Conservation (phyloP, 2,329 filamentous ascomycete species). For the Talaromyces islandicus region DNA sequence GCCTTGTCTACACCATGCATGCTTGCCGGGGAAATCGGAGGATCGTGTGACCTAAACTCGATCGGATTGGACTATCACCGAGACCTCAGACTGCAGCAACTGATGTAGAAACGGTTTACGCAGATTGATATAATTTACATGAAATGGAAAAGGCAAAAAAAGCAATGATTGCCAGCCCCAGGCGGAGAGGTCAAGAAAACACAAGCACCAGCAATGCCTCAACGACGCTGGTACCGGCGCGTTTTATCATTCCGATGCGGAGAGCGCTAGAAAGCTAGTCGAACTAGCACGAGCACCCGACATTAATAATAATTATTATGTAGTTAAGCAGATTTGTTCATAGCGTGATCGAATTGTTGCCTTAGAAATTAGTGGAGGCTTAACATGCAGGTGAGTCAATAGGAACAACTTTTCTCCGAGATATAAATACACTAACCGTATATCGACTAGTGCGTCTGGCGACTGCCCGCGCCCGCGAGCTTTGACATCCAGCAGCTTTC, state of each 20-base stretch:
- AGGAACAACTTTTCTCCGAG: not conserved
- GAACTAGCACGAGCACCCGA: not conserved
- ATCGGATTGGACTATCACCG: not conserved
- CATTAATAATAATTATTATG: not conserved
- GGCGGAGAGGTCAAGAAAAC: not conserved
- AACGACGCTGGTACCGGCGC: not conserved
- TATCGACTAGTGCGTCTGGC: not conserved
- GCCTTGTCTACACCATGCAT: constrained; percentile 15
- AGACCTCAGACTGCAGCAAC: not conserved
- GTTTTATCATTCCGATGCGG: not conserved
- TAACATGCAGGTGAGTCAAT: not conserved
- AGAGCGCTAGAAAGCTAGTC: not conserved
- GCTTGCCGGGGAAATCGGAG: not conserved
- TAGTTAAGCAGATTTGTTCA: not conserved
- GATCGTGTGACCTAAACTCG: not conserved
- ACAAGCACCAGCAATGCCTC: not conserved
- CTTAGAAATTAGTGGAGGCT: not conserved
- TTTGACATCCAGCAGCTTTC: not conserved
- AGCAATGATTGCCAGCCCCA: not conserved
- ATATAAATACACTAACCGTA: not conserved
- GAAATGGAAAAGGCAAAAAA: not conserved
- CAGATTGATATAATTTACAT: not conserved
- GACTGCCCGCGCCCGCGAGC: not conserved
- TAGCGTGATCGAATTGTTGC: not conserved
- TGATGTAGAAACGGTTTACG: not conserved